Evolutionary conservation across 805 yeast species (phyloP).

Genomic region (Kluyveromyces starmeri): DNA sequence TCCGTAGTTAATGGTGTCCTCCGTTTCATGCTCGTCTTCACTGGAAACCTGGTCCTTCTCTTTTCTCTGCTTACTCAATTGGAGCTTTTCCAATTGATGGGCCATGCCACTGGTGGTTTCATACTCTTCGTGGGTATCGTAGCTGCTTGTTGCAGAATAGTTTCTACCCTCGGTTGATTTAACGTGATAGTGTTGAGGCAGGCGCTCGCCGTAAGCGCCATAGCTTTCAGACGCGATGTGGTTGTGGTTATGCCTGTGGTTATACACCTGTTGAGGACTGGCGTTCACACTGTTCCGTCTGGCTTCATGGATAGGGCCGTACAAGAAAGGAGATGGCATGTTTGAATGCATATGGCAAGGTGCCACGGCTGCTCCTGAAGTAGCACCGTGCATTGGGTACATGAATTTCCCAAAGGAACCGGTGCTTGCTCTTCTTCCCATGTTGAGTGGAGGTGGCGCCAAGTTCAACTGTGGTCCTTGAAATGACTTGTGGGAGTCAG

Average conservation of each 20-base stretch:
- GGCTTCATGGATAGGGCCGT: constrained; percentile 2
- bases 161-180: background rate
- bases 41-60: background rate
- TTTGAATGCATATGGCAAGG: background rate
- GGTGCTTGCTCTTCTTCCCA: constrained; percentile 36
- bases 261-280: background rate
- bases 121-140: no score
- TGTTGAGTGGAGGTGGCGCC: constrained; percentile 78
- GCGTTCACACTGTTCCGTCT: constrained; percentile 3
- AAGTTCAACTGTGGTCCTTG: constrained; percentile 37
- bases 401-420: constrained; percentile 15
- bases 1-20: background rate
- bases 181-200: background rate
- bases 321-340: background rate
- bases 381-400: constrained; percentile 2
- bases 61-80: no score
- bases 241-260: background rate
- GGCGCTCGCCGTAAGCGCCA: background rate
- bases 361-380: no score
- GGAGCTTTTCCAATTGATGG: no score
- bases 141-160: no score
- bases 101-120: background rate
- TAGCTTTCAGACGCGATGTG: background rate
- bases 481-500: constrained; percentile 9
- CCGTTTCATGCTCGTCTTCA: background rate